Evolutionary conservation across 768 basidiomycete genomes (phyloP), one percentile per base, ranked within the genome.

Genomic region (Tulasnella calospora): DNA sequence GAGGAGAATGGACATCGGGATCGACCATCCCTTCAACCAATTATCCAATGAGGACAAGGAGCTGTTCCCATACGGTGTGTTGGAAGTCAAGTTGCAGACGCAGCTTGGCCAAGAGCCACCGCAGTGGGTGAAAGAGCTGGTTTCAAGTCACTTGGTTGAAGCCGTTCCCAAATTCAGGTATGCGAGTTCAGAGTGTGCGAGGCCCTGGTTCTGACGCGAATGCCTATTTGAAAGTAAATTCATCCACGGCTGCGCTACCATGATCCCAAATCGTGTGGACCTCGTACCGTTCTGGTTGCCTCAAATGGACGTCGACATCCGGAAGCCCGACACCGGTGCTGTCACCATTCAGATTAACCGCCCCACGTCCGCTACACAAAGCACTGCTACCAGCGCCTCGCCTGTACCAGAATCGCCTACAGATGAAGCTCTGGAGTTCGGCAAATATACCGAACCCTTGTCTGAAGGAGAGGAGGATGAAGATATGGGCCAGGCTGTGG

Each of bases 241-340:
- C 83, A 96, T 98, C 77, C 96, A 97, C 83, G 97, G 98, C 35
- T 99, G 98, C 83, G 92, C 97, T 2, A 96, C 95, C 1, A 87
- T 99, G 0, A 85, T 99, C 13, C 96, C 96, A 27, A 90, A 94
- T 82, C 92, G 97, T 46, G 96, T 98, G 69, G 94, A 98, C 82
- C 89, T 99, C 33, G 93, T 99, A 46, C 98, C 98, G 8, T 99
- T 98, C 88, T 99, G 98, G 98, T 89, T 96, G 8, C 96, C 96
- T 7, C 96, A 99, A 83, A 98, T 98, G 96, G 96, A 98, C 79
- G 92, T 89, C 74, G 94, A 98, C 82, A 99, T 99, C 82, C 88
- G 95, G 71, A 98, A 98, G 84, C 95, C 96, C 3, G 92, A 93
- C 79, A 93, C 92, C 6, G 91, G 93, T 78, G 90, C 92, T 82